These are phyloP conservation scores for Cenchrus americanus DNA, from an alignment of 176 grass and related monocot species.

Conservation along the genomic window DNA sequence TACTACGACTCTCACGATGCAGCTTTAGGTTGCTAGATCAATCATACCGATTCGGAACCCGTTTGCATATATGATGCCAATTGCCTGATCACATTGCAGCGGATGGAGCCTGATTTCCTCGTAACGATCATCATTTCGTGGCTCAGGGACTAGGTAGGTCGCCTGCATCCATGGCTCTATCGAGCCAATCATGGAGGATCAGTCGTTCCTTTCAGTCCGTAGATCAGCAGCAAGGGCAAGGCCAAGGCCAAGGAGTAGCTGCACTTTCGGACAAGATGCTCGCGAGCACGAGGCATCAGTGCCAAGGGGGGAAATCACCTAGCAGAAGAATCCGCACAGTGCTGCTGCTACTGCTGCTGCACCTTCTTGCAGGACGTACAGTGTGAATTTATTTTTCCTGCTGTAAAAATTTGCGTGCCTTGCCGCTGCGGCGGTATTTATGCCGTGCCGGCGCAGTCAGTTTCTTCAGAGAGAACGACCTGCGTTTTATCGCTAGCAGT, in stretches of 20 bases:
- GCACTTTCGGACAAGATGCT: conserved; percentile 4
- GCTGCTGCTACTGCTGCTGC: neutral
- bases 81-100: neutral
- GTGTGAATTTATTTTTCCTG: neutral
- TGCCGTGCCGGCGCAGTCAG: neutral
- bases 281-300: neutral
- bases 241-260: neutral
- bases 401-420: neutral
- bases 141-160: neutral
- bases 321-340: conserved; percentile 8
- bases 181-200: neutral
- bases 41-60: neutral
- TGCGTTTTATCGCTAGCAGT: conserved; percentile 9
- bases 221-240: no score
- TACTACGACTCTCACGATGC: neutral
- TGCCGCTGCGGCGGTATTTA: conserved; percentile 23
- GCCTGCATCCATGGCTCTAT: neutral
- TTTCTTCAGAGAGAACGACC: conserved; percentile 31
- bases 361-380: no score
- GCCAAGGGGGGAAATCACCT: no score
- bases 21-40: neutral
- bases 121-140: neutral
- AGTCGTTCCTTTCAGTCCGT: neutral
- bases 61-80: neutral
- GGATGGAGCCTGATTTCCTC: neutral